Conservation (phyloP, 371 early-diverging fungal genomes). For the Chytridium lagenaria region DNA sequence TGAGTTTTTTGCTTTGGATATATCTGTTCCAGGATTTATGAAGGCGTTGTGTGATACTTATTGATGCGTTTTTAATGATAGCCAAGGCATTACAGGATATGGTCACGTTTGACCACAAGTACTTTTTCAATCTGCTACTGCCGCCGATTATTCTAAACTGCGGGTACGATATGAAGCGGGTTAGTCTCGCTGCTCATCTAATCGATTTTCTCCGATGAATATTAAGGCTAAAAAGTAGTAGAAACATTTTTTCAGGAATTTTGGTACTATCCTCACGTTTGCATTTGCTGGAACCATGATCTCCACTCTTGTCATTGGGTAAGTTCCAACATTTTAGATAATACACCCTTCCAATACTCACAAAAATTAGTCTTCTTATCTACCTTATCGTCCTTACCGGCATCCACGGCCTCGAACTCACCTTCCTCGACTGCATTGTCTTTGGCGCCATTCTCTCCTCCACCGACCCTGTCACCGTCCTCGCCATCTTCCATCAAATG, state of each 20-base stretch:
- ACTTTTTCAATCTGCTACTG: constrained; percentile 92
- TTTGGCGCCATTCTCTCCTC: constrained; percentile 93
- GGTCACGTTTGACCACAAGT: constrained; percentile 87
- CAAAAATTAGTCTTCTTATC: constrained; percentile 52
- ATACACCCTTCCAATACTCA: constrained; percentile 6
- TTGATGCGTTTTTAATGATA: too few species aligned
- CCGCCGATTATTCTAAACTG: constrained; percentile 96
- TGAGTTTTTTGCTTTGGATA: constrained; percentile 13
- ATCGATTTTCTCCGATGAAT: not conserved
- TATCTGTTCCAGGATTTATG: not conserved
- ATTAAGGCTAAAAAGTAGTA: constrained; percentile 30
- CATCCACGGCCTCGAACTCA: constrained; percentile 69
- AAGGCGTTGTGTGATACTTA: not conserved
- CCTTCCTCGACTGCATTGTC: constrained; percentile 88
- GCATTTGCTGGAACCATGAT: constrained; percentile 92
- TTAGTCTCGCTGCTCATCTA: constrained; percentile 34
- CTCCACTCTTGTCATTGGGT: constrained; percentile 85
- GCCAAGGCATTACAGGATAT: constrained; percentile 76
- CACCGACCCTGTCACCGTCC: constrained; percentile 93
- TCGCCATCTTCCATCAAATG: constrained; percentile 90
- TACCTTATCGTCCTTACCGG: constrained; percentile 75
- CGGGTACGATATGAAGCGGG: constrained; percentile 89
- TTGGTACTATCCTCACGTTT: constrained; percentile 87
- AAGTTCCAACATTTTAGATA: constrained; percentile 8
- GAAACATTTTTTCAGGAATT: constrained; percentile 84